phyloP scores from a whole-genome alignment of 352 stramenopile species.

The Globisporangium nagaii region DNA sequence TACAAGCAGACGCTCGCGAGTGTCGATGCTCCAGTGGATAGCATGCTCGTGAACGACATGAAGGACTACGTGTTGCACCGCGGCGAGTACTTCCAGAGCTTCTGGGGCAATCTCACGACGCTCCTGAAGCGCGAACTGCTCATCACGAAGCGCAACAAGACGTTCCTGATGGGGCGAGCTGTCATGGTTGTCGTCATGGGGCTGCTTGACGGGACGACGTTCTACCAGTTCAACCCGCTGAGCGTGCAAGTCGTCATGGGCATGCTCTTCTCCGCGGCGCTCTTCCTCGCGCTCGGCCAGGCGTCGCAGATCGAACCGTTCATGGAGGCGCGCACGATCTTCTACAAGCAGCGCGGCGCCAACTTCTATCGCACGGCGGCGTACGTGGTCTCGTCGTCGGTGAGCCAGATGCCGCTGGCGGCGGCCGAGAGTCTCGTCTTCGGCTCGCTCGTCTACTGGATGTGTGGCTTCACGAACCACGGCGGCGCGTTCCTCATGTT shows the following conservation, averaged over 20 bases:
- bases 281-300: constrained; percentile 50
- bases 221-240: constrained; percentile 17
- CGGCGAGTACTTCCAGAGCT: constrained; percentile 1
- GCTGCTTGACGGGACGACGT: constrained; percentile 16
- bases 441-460: constrained; percentile 62
- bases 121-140: constrained; percentile 16
- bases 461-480: constrained; percentile 34
- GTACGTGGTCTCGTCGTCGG: constrained; percentile 34
- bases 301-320: constrained; percentile 52
- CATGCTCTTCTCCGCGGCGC: constrained; percentile 53
- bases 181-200: constrained; percentile 22
- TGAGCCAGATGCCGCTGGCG: constrained; percentile 20
- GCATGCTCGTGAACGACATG: constrained; percentile 18
- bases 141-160: constrained; percentile 14
- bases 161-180: constrained; percentile 8
- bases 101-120: constrained; percentile 1
- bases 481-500: constrained; percentile 25
- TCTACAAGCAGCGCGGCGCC: constrained; percentile 55
- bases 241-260: constrained; percentile 24
- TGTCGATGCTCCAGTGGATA: constrained; percentile 4
- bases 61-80: constrained; percentile 67
- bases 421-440: constrained; percentile 49
- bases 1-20: constrained; percentile 10
- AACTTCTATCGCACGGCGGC: constrained; percentile 62
- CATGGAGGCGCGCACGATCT: constrained; percentile 34